Evolutionary conservation across 345 rosid species (phyloP), one percentile per base, ranked within the genome.

Genomic region (Gossypium raimondii): DNA sequence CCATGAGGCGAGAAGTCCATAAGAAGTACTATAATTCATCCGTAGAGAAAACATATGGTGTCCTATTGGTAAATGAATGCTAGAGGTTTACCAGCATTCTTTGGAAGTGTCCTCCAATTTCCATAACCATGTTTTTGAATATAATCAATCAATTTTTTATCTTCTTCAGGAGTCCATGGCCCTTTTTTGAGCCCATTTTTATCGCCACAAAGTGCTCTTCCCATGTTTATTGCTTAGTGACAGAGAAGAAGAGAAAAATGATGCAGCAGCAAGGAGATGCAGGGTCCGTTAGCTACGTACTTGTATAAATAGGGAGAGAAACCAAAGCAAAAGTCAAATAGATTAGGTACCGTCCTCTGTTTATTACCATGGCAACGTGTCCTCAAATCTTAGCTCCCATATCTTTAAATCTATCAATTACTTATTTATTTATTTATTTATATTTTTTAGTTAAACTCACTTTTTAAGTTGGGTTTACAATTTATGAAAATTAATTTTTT

Each of bases 261-360:
- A 43, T 34, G 62, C 43, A 77, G 59, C 52, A 22, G 29, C 47
- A 38, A 17, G 44, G 47, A 16, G 67, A 72, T 56, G 85, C 41
- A 34, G 80, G 85, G 81, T 78, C 84, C 74, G 79, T 78, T 57
- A 43, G 67, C 75, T 20, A 70, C 65, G 79, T 77, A 77, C 74
- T 10, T 69, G 77, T 85, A 81, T 86, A 89, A 83, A 88, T 85
- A 78, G 75, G 10, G 27, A 16, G 55, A 51, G 60, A 57, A 4
- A 63, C 74, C 22, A 4, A 84, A 74, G 66, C 69, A 3, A 85
- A 87, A 34, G 97, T 92, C 91, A 90, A 89, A 75, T 50, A 72
- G 88, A 81, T 94, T 87, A 89, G 98, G 97, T 87, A 88, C 98
- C 98, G 97, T 82, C 97, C 97, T 73, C 85, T n/a, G 76, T 70